phyloP scores from a whole-genome alignment of 2,329 filamentous ascomycete genomes.

The Tolypocladium paradoxum region DNA sequence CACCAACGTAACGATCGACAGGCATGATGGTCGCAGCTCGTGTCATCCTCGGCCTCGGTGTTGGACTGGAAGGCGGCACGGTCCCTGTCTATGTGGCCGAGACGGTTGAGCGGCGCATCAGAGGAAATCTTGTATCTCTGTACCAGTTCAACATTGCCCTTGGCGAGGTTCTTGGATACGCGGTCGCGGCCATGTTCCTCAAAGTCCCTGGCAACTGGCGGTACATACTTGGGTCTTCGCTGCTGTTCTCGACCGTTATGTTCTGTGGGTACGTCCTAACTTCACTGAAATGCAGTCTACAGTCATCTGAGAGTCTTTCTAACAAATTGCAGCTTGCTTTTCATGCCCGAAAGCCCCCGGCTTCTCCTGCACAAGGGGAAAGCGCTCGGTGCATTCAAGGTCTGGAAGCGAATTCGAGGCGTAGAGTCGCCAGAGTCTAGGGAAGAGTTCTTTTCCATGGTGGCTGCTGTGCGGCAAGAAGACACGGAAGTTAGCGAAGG shows the following conservation, averaged over 20 bases:
- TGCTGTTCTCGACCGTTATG: conserved; percentile 49
- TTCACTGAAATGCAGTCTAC: background rate
- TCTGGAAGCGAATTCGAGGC: conserved; percentile 65
- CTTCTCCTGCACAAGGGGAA: conserved; percentile 58
- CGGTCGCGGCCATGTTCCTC: conserved; percentile 62
- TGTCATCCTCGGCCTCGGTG: conserved; percentile 58
- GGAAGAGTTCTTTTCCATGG: conserved; percentile 65
- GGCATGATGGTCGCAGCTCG: conserved; percentile 59
- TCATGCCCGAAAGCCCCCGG: conserved; percentile 59
- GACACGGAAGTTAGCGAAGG: conserved; percentile 41
- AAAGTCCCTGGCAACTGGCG: conserved; percentile 61
- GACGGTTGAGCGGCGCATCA: conserved; percentile 53
- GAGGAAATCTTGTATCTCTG: conserved; percentile 62
- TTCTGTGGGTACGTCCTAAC: conserved; percentile 17
- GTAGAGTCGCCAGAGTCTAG: conserved; percentile 42
- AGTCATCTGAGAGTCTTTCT: conserved; percentile 24
- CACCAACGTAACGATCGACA: conserved; percentile 1
- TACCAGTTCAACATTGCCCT: conserved; percentile 71
- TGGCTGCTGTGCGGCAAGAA: conserved; percentile 46
- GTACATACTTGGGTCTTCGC: conserved; percentile 61
- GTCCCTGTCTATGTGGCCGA: conserved; percentile 68
- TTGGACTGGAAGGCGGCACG: conserved; percentile 64
- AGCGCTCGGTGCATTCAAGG: conserved; percentile 36
- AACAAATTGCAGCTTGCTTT: conserved; percentile 47
- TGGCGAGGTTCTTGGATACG: conserved; percentile 63